A percentile compares a stretch with the other conserved stretches of the same genome.
Evolutionary conservation across 306 rosid genomes (phyloP).

Genomic region (Sindora glabra): DNA sequence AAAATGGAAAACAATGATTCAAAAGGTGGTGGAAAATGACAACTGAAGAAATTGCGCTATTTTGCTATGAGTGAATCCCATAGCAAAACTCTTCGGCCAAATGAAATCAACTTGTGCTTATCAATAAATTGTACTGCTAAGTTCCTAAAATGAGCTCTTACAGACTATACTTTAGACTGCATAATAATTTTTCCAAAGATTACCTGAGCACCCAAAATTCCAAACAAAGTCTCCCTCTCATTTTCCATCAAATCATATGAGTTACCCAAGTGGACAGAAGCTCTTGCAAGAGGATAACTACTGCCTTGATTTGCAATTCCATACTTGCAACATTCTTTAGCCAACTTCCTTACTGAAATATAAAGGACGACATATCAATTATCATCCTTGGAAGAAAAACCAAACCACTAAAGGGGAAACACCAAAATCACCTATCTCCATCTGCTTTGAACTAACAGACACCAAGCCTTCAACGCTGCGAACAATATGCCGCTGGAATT

Average conservation of each 20-base stretch:
- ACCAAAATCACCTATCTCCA: constrained; percentile 60
- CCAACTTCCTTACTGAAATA: constrained; percentile 64
- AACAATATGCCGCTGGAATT: constrained; percentile 77
- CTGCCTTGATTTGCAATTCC: constrained; percentile 48
- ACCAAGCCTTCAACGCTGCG: constrained; percentile 69
- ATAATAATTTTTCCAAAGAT: constrained; percentile 21
- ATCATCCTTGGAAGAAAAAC: constrained; percentile 18
- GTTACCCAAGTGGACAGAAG: constrained; percentile 55
- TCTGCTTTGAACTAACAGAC: constrained; percentile 70
- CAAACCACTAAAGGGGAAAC: constrained; percentile 9
- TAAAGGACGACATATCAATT: constrained; percentile 12
- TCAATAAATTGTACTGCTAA: constrained; percentile 5
- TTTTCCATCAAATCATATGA: constrained; percentile 53
- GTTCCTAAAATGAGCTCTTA: constrained; percentile 8
- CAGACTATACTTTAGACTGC: not conserved
- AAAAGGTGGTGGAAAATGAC: not conserved
- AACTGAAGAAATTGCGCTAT: no score
- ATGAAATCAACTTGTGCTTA: not conserved
- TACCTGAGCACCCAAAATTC: constrained; percentile 66
- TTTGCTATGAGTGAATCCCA: not conserved
- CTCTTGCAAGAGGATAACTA: constrained; percentile 41
- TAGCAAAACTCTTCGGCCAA: not conserved
- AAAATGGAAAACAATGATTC: constrained; percentile 11
- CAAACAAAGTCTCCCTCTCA: constrained; percentile 58
- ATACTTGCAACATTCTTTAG: constrained; percentile 69